Conservation (phyloP, 495 filamentous ascomycete genomes). For the Neurospora discreta region DNA sequence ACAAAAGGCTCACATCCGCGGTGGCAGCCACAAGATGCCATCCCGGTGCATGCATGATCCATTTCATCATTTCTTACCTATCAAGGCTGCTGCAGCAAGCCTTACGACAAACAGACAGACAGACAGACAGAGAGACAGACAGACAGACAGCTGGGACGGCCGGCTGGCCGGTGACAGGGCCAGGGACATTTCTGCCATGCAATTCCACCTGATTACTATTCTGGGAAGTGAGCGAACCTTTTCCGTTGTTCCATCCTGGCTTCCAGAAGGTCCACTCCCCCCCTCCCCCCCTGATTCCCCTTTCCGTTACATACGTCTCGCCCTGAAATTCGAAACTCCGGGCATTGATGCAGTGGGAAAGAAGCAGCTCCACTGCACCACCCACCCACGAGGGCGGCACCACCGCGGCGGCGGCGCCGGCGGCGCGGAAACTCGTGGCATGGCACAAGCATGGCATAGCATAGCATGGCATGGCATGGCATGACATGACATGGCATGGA, state of each 20-base stretch:
- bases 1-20: not conserved
- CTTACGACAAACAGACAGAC: not conserved
- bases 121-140: not conserved
- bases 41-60: not conserved
- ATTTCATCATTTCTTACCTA: too few species aligned
- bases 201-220: not conserved
- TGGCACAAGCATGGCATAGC: not conserved
- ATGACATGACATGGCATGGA: not conserved
- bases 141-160: not conserved
- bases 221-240: not conserved
- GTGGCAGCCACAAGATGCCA: not conserved
- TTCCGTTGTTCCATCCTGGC: not conserved
- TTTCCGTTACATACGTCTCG: not conserved
- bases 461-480: not conserved
- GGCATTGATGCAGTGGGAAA: not conserved
- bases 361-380: not conserved
- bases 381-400: not conserved
- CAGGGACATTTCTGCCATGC: not conserved
- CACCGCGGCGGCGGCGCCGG: not conserved
- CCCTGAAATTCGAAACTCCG: not conserved
- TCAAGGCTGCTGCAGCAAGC: not conserved
- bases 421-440: not conserved
- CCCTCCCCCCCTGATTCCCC: not conserved
- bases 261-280: not conserved
- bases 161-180: too few species aligned